A percentile compares a stretch with the other conserved stretches of the same genome.
Evolutionary conservation across 306 rosid species (phyloP).

Genomic region (Lathyrus sativus): DNA sequence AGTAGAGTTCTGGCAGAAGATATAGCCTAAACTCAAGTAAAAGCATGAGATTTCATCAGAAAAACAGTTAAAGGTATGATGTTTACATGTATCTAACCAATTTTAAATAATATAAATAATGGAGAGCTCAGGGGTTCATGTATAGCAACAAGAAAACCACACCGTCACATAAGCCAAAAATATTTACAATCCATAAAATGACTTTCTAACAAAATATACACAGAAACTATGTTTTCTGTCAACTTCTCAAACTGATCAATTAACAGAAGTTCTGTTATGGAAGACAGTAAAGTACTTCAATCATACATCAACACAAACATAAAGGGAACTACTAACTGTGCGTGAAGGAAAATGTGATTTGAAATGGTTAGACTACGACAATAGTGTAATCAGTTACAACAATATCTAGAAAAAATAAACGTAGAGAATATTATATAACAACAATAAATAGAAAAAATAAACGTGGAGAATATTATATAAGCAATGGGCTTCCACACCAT

Average conservation of each 20-base stretch:
- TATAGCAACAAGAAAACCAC: background rate
- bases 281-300: background rate
- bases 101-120: background rate
- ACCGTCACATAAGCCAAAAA: background rate
- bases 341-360: background rate
- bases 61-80: background rate
- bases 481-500: background rate
- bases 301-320: constrained; percentile 1
- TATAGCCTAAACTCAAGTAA: background rate
- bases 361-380: background rate
- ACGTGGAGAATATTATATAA: background rate
- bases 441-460: too few relatives aligned
- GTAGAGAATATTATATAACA: too few relatives aligned
- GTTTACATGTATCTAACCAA: background rate
- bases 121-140: background rate
- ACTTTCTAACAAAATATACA: background rate
- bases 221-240: background rate
- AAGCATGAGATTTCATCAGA: constrained; percentile 1
- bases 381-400: background rate
- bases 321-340: background rate
- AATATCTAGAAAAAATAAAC: background rate
- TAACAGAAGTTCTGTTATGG: background rate
- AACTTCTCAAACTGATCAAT: background rate
- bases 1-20: background rate
- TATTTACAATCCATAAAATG: constrained; percentile 1